phyloP scores from a whole-genome alignment of 768 basidiomycete genomes.

The Leucosporidium yakuticum region DNA sequence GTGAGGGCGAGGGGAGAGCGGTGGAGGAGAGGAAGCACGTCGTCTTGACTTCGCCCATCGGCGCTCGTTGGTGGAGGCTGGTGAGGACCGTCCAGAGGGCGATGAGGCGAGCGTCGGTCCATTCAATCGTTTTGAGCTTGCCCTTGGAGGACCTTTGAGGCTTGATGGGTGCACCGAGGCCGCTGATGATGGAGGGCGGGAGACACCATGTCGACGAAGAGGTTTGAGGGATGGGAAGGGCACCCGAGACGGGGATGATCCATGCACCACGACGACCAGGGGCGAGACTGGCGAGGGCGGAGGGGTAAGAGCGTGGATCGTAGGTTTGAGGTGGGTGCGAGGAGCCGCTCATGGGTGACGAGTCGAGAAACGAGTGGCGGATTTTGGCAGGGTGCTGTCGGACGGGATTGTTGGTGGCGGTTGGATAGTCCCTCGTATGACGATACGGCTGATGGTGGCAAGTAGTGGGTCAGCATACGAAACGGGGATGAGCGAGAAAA shows the following conservation, averaged over 20 bases:
- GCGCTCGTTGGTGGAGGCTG: background rate
- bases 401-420: background rate
- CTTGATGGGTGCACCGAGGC: background rate
- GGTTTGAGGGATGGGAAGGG: background rate
- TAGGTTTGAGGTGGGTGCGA: too few species aligned
- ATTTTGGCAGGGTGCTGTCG: background rate
- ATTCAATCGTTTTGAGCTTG: slow-evolving; percentile 1
- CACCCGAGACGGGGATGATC: slow-evolving; percentile 16
- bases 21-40: background rate
- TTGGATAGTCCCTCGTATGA: background rate
- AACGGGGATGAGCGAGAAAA: background rate
- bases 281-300: background rate
- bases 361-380: slow-evolving; percentile 18
- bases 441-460: slow-evolving; percentile 5
- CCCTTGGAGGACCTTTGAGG: background rate
- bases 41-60: slow-evolving; percentile 6
- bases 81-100: slow-evolving; percentile 8
- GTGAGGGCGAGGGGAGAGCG: too few species aligned
- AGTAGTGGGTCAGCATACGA: background rate
- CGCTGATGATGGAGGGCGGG: background rate
- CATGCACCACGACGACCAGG: slow-evolving; percentile 21
- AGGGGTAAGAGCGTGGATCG: background rate
- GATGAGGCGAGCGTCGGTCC: slow-evolving; percentile 15
- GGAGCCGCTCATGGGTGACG: background rate
- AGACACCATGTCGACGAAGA: background rate